Base-by-base conservation (phyloP, 371 early-diverging fungal species). In the Cokeromyces recurvatus region DNA sequence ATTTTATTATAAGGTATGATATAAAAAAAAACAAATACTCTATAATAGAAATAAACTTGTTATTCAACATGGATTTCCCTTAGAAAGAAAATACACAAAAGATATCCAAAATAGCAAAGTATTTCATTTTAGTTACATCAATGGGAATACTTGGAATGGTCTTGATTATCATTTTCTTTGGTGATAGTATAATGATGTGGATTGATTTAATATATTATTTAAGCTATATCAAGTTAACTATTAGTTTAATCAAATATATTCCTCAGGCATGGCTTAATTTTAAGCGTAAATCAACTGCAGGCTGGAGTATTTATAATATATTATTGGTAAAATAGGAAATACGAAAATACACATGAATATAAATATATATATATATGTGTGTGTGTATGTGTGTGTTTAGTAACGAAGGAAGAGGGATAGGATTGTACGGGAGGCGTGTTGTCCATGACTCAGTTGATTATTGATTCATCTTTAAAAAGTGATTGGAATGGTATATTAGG, bases 231-330 rank as follows among this genome's bases (percentile, higher is more conserved):
- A 97, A 97, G 55, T 74, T 94, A 44, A 55, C 52, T 9, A 68
- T 90, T 44, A 84, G 82, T 37, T 60, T 94, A 34, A 63, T 92
- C 58, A 97, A 95, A 60, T 97, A 97, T 59, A 55, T 86, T 4
- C 97, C 97, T 16, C 95, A 95, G 71, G 87, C 71, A 1, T 88
- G 77, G 66, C 48, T 91, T 40, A 95, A 97, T 47, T 87, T 64
- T 48, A 41, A 54, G 21, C 72, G 87, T 15, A 74, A 87, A 61
- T 92, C 92, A 2, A 97, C 97, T 0, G 74, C 77, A 4, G 97
- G 97, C 0, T 97, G 96, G 96, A 86, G 87, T 41, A 92, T 95
- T 27, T 79, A 85, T 43, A 95, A 92, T 51, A 91, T 94, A 44
- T 54, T 97, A 10, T 67, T 95, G 46, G 77, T 74, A 66, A 57